Evolutionary conservation across 306 rosid genomes (phyloP).

Genomic region (Corylus heterophylla): DNA sequence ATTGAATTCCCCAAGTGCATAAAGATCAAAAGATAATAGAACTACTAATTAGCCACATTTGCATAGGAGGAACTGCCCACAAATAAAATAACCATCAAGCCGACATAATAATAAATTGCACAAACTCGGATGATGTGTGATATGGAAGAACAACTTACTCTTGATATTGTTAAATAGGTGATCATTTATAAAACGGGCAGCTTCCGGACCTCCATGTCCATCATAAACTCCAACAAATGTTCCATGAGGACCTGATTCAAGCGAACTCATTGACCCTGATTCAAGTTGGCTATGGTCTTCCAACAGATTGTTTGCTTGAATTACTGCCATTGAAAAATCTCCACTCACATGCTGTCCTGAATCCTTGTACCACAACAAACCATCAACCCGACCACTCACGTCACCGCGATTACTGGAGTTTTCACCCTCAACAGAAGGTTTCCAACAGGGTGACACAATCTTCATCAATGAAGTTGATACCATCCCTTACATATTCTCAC

Average conservation of each 20-base stretch:
- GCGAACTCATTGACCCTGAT: constrained; percentile 73
- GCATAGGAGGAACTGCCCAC: background rate
- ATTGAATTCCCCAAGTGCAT: background rate
- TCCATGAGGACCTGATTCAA: constrained; percentile 57
- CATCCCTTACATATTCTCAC: constrained; percentile 91
- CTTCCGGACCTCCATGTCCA: constrained; percentile 97
- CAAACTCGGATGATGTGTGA: background rate
- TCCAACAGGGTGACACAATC: constrained; percentile 79
- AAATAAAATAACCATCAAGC: background rate
- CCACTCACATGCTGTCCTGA: constrained; percentile 70
- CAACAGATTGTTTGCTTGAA: constrained; percentile 89
- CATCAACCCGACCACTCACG: constrained; percentile 60
- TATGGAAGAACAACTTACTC: constrained; percentile 53
- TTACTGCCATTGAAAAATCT: constrained; percentile 93
- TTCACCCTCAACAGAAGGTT: constrained; percentile 51
- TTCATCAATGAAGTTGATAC: constrained; percentile 66
- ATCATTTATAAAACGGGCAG: constrained; percentile 73
- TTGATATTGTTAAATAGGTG: constrained; percentile 61
- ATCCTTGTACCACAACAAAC: constrained; percentile 88
- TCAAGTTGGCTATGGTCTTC: constrained; percentile 97
- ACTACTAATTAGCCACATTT: background rate
- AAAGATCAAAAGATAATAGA: background rate
- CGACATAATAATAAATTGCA: background rate
- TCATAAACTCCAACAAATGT: constrained; percentile 93
- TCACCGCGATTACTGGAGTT: constrained; percentile 62